Evolutionary conservation across 225 moss, liverwort and hornwort species (phyloP).

Genomic region (Sphagnum tenellum): DNA sequence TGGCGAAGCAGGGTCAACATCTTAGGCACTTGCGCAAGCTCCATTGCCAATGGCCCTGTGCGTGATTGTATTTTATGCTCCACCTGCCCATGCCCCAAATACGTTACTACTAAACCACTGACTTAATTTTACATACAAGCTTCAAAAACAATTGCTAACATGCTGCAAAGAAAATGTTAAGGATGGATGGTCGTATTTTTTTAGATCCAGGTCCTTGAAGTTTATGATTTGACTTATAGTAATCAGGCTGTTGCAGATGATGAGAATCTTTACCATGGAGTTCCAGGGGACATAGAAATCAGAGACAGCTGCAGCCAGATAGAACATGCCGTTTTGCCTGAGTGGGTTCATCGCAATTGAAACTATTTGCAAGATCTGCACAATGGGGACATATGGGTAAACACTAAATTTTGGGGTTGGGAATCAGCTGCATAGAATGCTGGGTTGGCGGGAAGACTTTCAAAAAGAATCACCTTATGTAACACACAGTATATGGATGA

Average conservation of each 20-base stretch:
- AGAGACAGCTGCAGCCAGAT: constrained; percentile 94
- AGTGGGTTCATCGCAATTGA: constrained; percentile 40
- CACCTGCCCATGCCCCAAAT: constrained; percentile 39
- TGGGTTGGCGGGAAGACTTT: too few species aligned
- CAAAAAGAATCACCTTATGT: too few species aligned
- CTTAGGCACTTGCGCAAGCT: constrained; percentile 95
- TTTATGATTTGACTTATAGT: not conserved
- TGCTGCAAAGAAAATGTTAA: too few species aligned
- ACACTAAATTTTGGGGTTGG: too few species aligned
- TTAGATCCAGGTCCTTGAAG: not conserved
- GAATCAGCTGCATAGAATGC: too few species aligned
- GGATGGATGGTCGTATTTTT: too few species aligned
- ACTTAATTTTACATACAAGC: too few species aligned
- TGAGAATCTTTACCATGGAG: constrained; percentile 52
- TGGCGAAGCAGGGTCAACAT: constrained; percentile 79
- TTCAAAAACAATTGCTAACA: too few species aligned
- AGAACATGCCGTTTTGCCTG: constrained; percentile 69
- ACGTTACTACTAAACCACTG: not conserved
- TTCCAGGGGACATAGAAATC: constrained; percentile 98
- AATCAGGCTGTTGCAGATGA: not conserved
- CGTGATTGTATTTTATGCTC: constrained; percentile 97
- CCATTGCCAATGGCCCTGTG: constrained; percentile 83
- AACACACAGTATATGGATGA: too few species aligned
- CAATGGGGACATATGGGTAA: not conserved
- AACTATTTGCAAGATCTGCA: constrained; percentile 73